phyloP scores from a whole-genome alignment of 192 early-diverging fungal genomes.

The Chytriomyces sp. region DNA sequence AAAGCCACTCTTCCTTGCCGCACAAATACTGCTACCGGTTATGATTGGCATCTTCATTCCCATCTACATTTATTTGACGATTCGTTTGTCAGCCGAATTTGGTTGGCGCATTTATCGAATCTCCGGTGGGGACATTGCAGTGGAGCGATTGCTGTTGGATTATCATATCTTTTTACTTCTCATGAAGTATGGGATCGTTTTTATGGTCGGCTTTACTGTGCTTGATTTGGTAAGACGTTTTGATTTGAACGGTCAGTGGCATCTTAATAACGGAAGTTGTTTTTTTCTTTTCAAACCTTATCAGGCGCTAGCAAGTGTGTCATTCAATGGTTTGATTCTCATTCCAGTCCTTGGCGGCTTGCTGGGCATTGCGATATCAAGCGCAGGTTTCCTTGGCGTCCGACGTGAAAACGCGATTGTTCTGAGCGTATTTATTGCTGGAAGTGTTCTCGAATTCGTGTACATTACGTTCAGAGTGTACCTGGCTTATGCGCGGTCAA shows the following conservation, averaged over 20 bases:
- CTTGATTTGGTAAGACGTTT: background rate
- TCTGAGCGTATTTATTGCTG: constrained; percentile 11
- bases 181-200: constrained; percentile 7
- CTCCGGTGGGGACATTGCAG: background rate
- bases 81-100: background rate
- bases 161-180: constrained; percentile 17
- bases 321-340: no score
- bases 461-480: constrained; percentile 16
- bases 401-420: constrained; percentile 5
- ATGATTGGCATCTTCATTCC: background rate
- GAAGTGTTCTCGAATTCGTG: background rate
- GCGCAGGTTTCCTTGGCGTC: constrained; percentile 10
- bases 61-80: background rate
- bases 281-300: no score
- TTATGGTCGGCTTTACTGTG: background rate
- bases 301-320: no score
- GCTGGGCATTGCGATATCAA: constrained; percentile 1
- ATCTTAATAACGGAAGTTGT: no score
- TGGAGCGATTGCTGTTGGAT: background rate
- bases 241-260: no score
- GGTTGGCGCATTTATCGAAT: constrained; percentile 12
- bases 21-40: background rate
- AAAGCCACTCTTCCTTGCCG: background rate
- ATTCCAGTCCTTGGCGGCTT: constrained; percentile 5
- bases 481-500: background rate